Evolutionary conservation across 805 yeast genomes (phyloP), one percentile per base, ranked within the genome.

Genomic region (Cyberlindnera veronae): DNA sequence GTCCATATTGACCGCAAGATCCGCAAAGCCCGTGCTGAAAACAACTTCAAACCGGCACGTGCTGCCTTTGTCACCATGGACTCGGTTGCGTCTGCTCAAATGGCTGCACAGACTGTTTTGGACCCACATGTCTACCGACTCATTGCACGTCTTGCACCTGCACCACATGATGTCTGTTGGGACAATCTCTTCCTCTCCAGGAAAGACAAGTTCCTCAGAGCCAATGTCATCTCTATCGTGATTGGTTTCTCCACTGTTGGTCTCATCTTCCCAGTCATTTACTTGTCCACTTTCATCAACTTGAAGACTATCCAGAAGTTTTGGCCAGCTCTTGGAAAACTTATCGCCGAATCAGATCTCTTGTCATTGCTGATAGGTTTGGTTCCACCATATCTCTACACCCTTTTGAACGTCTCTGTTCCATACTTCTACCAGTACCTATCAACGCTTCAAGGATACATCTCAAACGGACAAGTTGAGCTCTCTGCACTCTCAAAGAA

Each of bases 131-230:
- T 93, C 12, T 81, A 85, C 57, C 83, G 81, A 41, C 69, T 93
- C 38, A 86, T 90, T 34, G 84, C 96, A 5, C 70, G 74, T 28
- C 67, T 89, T 40, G 99, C 98, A 1, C 98, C 98, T 0, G 95
- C 98, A 2, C 97, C 99, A 3, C 91, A 84, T 56, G 99, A 91
- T 60, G 84, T 91, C 10, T 77, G 87, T 33, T 91, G 99, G 99
- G 84, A 80, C 41, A 88, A 90, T 54, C 74, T 88, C 22, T 85
- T 91, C 53, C 66, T 90, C 56, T 78, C 95, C 1, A 72, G 93
- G 40, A 67, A 67, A 38, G 86, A 85, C 47, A 69, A 96, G 43
- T 66, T 84, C 33, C 48, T 79, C 5, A 77, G 90, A 45, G 57
- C 64, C 3, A 65, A 68, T 38, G 30, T 63, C 1, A 65, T 67